Conservation (phyloP, 768 basidiomycete genomes). For the Termitomyces sp. region DNA sequence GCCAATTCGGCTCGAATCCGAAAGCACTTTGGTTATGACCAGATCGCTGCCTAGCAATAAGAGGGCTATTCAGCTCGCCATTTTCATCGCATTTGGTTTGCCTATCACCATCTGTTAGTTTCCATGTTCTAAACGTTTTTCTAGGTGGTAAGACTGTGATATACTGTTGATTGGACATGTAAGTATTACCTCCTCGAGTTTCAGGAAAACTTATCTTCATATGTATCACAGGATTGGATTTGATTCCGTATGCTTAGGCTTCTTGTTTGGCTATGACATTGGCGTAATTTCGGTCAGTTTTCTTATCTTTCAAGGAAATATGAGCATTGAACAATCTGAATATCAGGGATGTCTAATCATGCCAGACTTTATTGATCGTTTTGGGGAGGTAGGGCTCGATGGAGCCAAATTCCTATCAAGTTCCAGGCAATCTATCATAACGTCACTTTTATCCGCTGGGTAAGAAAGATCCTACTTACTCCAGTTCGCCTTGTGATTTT, state of each 20-base stretch:
- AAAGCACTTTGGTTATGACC: slow-evolving; percentile 15
- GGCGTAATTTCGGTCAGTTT: slow-evolving; percentile 63
- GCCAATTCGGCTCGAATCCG: slow-evolving; percentile 5
- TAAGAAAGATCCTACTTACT: slow-evolving; percentile 19
- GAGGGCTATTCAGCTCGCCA: slow-evolving; percentile 56
- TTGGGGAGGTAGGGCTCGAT: slow-evolving; percentile 45
- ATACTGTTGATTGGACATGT: not conserved
- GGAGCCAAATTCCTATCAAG: slow-evolving; percentile 50
- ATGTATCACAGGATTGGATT: not conserved
- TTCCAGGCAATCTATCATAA: slow-evolving; percentile 70
- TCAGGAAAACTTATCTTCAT: not conserved
- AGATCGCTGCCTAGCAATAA: slow-evolving; percentile 54
- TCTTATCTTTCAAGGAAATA: not conserved
- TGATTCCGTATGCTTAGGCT: slow-evolving; percentile 29
- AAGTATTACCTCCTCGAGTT: not conserved
- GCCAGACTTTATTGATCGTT: slow-evolving; percentile 68
- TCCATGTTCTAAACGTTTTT: not conserved
- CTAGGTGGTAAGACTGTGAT: slow-evolving; percentile 13
- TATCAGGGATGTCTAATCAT: slow-evolving; percentile 70
- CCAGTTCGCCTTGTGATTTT: not conserved
- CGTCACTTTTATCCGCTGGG: slow-evolving; percentile 74
- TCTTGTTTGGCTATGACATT: slow-evolving; percentile 72
- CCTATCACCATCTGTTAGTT: slow-evolving; percentile 4
- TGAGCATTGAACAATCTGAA: not conserved
- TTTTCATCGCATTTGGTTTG: slow-evolving; percentile 71